phyloP scores from a whole-genome alignment of 768 basidiomycete species.

The Collybia nuda region DNA sequence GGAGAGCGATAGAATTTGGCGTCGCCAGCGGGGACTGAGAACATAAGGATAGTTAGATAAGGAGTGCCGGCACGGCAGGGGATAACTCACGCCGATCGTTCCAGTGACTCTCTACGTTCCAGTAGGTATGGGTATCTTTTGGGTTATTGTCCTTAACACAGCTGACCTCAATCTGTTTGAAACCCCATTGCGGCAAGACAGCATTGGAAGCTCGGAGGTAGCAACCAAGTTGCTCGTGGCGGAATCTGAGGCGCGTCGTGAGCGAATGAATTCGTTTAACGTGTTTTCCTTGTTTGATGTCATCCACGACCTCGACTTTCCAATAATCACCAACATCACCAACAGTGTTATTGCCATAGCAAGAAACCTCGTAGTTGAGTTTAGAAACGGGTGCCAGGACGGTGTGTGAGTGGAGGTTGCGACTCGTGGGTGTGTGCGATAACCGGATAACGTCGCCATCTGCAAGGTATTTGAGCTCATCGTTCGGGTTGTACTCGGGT shows the following conservation, averaged over 20 bases:
- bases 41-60: background rate
- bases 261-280: constrained; percentile 80
- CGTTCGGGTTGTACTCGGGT: constrained; percentile 61
- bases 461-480: constrained; percentile 66
- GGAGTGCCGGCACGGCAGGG: constrained; percentile 1
- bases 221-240: constrained; percentile 75
- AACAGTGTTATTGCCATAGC: constrained; percentile 88
- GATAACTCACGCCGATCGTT: constrained; percentile 81
- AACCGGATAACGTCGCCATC: constrained; percentile 82
- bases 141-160: constrained; percentile 89
- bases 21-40: constrained; percentile 79
- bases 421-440: constrained; percentile 75
- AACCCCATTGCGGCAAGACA: constrained; percentile 95
- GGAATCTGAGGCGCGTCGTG: constrained; percentile 87
- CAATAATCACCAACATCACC: constrained; percentile 92
- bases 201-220: constrained; percentile 89
- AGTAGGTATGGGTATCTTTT: constrained; percentile 82
- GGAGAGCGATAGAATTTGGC: constrained; percentile 85
- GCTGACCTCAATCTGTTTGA: constrained; percentile 97
- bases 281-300: constrained; percentile 65
- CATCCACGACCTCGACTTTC: constrained; percentile 92
- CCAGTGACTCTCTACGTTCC: constrained; percentile 99
- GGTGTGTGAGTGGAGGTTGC: constrained; percentile 91
- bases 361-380: constrained; percentile 87
- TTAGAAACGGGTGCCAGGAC: constrained; percentile 89